Evolutionary conservation across 73 alveolate genomes (phyloP).

Genomic region (Effrenium voratum): DNA sequence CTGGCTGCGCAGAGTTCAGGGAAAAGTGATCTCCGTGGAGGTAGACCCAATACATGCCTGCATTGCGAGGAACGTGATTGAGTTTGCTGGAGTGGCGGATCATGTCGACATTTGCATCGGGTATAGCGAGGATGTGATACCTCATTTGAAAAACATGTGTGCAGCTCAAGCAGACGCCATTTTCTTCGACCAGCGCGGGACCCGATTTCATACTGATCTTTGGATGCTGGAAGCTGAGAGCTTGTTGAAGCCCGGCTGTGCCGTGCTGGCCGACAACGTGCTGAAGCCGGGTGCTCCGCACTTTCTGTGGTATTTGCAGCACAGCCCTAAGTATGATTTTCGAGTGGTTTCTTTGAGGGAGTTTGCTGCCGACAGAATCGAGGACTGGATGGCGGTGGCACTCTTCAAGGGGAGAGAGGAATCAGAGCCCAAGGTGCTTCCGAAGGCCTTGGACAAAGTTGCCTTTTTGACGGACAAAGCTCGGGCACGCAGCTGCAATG

Average conservation of each 20-base stretch:
- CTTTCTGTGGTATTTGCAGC: conserved; percentile 85
- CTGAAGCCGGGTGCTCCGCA: conserved; percentile 90
- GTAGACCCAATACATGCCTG: conserved; percentile 78
- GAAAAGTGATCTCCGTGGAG: conserved; percentile 58
- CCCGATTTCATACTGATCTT: conserved; percentile 70
- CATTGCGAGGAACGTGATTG: conserved; percentile 62
- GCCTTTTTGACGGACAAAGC: conserved; percentile 89
- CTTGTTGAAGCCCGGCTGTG: conserved; percentile 38
- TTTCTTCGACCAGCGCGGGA: conserved; percentile 67
- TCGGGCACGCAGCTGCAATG: conserved; percentile 77
- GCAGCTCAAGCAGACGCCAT: conserved; percentile 46
- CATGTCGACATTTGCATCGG: conserved; percentile 21
- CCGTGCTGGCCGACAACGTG: conserved; percentile 70
- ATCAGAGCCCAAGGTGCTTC: background rate
- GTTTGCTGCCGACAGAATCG: conserved; percentile 67
- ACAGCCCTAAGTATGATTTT: conserved; percentile 47
- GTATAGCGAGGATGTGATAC: conserved; percentile 84
- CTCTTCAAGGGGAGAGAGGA: background rate
- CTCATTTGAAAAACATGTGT: background rate
- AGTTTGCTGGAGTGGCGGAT: conserved; percentile 56
- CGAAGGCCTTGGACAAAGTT: conserved; percentile 50
- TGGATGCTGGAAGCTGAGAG: conserved; percentile 17
- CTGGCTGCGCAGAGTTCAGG: background rate
- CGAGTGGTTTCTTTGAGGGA: conserved; percentile 63
- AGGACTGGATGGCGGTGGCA: conserved; percentile 82